phyloP scores from a whole-genome alignment of 768 basidiomycete genomes.

The Naganishia randhawae region DNA sequence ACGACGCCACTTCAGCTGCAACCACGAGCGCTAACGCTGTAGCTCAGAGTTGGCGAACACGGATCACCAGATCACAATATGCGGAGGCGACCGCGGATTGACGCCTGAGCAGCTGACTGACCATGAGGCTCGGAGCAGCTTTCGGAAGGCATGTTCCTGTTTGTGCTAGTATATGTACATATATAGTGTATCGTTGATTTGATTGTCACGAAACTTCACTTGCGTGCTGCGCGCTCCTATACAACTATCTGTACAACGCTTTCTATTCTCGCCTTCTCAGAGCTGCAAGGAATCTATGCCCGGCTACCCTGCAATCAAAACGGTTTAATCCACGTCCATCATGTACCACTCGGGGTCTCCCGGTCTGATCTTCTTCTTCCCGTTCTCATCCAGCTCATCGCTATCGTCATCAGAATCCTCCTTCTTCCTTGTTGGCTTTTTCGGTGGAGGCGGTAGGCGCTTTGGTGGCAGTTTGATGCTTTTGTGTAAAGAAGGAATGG shows the following conservation, averaged over 20 bases:
- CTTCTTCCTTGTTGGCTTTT: conserved; percentile 28
- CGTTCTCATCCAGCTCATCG: conserved; percentile 31
- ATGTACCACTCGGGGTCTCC: conserved; percentile 31
- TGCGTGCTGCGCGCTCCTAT: background rate
- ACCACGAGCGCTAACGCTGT: background rate
- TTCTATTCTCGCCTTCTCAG: background rate
- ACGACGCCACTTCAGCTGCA: no score
- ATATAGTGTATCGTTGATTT: background rate
- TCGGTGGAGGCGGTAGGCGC: conserved; percentile 24
- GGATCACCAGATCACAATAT: background rate
- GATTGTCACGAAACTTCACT: background rate
- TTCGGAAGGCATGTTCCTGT: no score
- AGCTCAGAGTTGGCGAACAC: background rate
- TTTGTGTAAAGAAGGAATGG: conserved; percentile 30
- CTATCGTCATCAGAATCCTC: conserved; percentile 29
- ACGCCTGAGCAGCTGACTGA: no score
- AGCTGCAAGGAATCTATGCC: background rate
- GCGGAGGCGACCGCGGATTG: no score
- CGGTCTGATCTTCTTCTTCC: conserved; percentile 26
- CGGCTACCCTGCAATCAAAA: background rate
- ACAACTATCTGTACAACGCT: conserved; percentile 10
- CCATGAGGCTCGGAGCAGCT: no score
- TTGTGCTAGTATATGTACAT: no score
- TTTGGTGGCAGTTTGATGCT: conserved; percentile 30
- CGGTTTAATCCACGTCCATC: conserved; percentile 21